Conservation (phyloP, 2,329 filamentous ascomycete genomes). For the Fusarium sp. region DNA sequence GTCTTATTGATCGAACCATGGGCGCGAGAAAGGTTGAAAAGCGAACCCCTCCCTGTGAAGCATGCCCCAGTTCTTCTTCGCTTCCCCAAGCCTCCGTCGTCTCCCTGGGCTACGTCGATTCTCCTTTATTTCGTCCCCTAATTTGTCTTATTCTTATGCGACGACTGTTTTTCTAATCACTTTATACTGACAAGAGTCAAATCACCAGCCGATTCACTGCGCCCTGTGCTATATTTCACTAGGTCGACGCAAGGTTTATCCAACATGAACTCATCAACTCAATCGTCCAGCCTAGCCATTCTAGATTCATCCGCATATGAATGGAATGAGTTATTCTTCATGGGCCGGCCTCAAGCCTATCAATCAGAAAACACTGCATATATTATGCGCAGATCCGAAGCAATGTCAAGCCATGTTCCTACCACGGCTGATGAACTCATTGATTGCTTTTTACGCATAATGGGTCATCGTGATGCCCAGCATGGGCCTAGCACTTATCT, state of each 20-base stretch:
- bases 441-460: neutral
- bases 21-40: neutral
- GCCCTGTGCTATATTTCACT: too few relatives aligned
- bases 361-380: neutral
- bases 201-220: too few relatives aligned
- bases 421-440: neutral
- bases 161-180: too few relatives aligned
- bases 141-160: too few relatives aligned
- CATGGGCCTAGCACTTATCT: neutral
- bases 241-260: too few relatives aligned
- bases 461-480: neutral
- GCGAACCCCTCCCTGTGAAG: too few relatives aligned
- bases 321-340: neutral
- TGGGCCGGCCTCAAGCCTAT: neutral
- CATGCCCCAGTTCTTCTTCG: neutral
- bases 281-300: accelerated
- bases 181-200: too few relatives aligned
- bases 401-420: neutral
- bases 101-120: too few relatives aligned
- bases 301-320: neutral
- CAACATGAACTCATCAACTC: neutral
- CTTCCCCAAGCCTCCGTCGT: neutral
- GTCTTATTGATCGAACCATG: neutral
- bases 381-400: accelerated
- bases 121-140: too few relatives aligned